Evolutionary conservation across 2,329 filamentous ascomycete species (phyloP).

Genomic region (Fusarium dlaminii): DNA sequence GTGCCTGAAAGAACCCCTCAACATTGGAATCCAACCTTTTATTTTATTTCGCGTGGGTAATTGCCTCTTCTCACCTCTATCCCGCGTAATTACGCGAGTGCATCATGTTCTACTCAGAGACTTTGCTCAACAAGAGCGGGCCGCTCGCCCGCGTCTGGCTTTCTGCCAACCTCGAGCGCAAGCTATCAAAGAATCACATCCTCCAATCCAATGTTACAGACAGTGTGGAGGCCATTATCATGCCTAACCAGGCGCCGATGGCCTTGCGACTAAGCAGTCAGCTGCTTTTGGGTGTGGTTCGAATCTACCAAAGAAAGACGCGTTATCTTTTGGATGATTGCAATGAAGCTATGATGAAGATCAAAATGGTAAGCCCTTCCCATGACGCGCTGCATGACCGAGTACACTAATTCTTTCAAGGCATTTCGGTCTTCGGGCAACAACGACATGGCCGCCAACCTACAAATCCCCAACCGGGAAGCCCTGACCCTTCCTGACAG

Average conservation of each 20-base stretch:
- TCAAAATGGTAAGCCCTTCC: slow-evolving; percentile 82
- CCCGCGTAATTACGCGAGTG: slow-evolving; percentile 44
- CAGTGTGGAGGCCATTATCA: slow-evolving; percentile 95
- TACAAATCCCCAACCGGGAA: slow-evolving; percentile 83
- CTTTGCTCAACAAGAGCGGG: slow-evolving; percentile 94
- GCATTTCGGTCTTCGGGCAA: slow-evolving; percentile 94
- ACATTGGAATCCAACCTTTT: slow-evolving; percentile 10
- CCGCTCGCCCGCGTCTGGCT: slow-evolving; percentile 98
- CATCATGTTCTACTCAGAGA: slow-evolving; percentile 97
- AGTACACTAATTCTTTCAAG: slow-evolving; percentile 64
- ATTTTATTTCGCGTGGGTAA: background rate
- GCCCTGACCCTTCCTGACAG: slow-evolving; percentile 90
- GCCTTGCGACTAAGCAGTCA: slow-evolving; percentile 93
- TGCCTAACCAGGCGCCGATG: slow-evolving; percentile 91
- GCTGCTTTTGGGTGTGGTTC: slow-evolving; percentile 91
- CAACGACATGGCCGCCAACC: slow-evolving; percentile 89
- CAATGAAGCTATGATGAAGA: slow-evolving; percentile 96
- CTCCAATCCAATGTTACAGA: slow-evolving; percentile 93
- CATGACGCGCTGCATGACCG: background rate
- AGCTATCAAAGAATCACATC: slow-evolving; percentile 96
- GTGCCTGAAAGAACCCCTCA: slow-evolving; percentile 7
- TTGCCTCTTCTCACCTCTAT: slow-evolving; percentile 36
- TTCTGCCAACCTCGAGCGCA: slow-evolving; percentile 97
- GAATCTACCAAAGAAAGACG: slow-evolving; percentile 97
- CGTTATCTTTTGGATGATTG: slow-evolving; percentile 96